phyloP scores from a whole-genome alignment of 1,284 basidiomycete genomes.

The Tremellales sp. region DNA sequence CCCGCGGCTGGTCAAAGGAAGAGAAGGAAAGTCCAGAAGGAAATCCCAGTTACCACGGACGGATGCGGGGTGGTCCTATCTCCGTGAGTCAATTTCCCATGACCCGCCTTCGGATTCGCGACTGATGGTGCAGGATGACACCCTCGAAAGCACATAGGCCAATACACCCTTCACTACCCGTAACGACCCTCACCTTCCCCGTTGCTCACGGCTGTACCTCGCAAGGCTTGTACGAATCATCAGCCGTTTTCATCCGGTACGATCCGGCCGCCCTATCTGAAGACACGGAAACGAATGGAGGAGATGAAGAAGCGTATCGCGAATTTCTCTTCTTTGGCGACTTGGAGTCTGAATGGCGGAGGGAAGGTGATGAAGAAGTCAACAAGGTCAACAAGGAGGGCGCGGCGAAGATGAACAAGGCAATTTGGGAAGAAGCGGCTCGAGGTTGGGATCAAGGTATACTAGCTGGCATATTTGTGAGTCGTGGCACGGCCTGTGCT shows the following conservation, averaged over 20 bases:
- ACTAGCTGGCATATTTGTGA: slow-evolving; percentile 43
- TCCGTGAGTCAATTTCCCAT: slow-evolving; percentile 22
- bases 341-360: slow-evolving; percentile 31
- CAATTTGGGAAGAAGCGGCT: slow-evolving; percentile 43
- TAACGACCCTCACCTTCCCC: slow-evolving; percentile 38
- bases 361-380: slow-evolving; percentile 15
- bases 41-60: slow-evolving; percentile 4
- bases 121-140: slow-evolving; percentile 1
- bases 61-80: slow-evolving; percentile 29
- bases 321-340: slow-evolving; percentile 49
- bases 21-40: slow-evolving; percentile 1
- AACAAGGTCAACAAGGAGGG: slow-evolving; percentile 11
- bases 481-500: slow-evolving; percentile 9
- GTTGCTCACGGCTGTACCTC: slow-evolving; percentile 43
- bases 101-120: too few relatives aligned
- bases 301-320: slow-evolving; percentile 4
- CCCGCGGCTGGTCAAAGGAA: slow-evolving; percentile 2
- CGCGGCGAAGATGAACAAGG: slow-evolving; percentile 21
- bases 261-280: slow-evolving; percentile 16
- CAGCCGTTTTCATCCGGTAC: slow-evolving; percentile 44
- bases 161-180: slow-evolving; percentile 31
- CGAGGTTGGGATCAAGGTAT: slow-evolving; percentile 26
- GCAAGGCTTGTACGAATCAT: slow-evolving; percentile 39
- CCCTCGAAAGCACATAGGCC: slow-evolving; percentile 15
- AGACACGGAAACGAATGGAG: background rate